These are phyloP conservation scores for Trichosporon inkin DNA, from an alignment of 1,284 basidiomycete genomes.

Conservation along the genomic window DNA sequence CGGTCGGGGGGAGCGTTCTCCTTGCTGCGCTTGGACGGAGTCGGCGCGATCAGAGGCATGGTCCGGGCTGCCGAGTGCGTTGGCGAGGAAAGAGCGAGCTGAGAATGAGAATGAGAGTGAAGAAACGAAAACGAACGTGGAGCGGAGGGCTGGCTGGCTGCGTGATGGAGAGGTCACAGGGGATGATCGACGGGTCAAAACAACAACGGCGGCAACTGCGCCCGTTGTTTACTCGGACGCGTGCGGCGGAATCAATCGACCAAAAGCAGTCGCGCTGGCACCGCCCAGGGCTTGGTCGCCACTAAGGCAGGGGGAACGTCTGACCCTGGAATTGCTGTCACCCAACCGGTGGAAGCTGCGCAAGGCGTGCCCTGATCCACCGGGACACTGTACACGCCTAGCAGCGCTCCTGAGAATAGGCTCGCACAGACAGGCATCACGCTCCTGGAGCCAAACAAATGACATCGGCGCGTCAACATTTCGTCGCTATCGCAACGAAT, in stretches of 20 bases:
- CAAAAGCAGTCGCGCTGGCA: background rate
- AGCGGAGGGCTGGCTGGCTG: conserved; percentile 12
- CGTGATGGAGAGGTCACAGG: conserved; percentile 24
- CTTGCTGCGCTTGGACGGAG: conserved; percentile 42
- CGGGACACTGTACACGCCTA: background rate
- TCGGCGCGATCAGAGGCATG: conserved; percentile 26
- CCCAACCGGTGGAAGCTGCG: background rate
- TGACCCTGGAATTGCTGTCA: conserved; percentile 3
- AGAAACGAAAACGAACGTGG: conserved; percentile 11
- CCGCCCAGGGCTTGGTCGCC: background rate
- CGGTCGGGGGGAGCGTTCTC: conserved; percentile 36
- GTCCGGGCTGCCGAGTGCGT: conserved; percentile 1
- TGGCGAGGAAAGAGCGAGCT: conserved; percentile 15
- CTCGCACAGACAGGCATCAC: background rate
- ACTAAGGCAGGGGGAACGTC: background rate
- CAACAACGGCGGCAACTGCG: background rate
- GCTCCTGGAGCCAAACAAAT: conserved; percentile 1
- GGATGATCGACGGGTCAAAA: background rate
- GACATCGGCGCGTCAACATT: background rate
- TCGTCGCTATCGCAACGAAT: background rate
- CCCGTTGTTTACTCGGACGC: conserved; percentile 1
- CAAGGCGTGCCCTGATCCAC: background rate
- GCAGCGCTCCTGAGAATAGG: background rate
- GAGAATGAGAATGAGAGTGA: conserved; percentile 19
- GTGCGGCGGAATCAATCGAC: background rate